These are phyloP conservation scores for Camelina neglecta DNA, from an alignment of 345 rosid species.

Conservation along the genomic window DNA sequence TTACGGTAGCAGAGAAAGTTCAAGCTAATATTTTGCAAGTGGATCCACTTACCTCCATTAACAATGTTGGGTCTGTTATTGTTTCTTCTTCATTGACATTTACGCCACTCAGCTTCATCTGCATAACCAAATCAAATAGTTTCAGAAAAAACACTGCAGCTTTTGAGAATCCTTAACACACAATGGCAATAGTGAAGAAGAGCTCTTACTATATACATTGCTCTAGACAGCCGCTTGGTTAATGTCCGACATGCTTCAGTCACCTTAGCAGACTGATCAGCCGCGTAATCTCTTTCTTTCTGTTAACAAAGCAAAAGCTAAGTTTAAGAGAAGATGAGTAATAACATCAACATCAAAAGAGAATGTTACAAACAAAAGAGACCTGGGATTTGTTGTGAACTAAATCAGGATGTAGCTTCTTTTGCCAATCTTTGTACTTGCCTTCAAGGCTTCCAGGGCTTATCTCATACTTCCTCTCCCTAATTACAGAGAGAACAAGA, in stretches of 20 bases:
- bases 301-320: conserved; percentile 29
- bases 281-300: conserved; percentile 86
- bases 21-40: neutral
- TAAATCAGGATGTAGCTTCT: conserved; percentile 93
- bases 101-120: conserved; percentile 80
- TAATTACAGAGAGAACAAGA: conserved; percentile 30
- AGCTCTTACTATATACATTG: conserved; percentile 77
- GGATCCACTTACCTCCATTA: conserved; percentile 63
- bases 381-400: conserved; percentile 96
- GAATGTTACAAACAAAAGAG: neutral
- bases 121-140: neutral
- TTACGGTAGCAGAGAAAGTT: neutral
- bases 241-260: conserved; percentile 84
- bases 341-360: neutral
- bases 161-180: neutral
- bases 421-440: conserved; percentile 90
- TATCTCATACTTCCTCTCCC: conserved; percentile 71
- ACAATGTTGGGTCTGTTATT: conserved; percentile 73
- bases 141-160: neutral
- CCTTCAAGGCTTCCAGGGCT: conserved; percentile 63
- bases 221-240: conserved; percentile 63
- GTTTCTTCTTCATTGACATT: conserved; percentile 88
- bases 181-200: conserved; percentile 12
- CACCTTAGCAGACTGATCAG: conserved; percentile 84
- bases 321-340: neutral